A percentile compares a stretch with the other conserved stretches of the same genome.
Evolutionary conservation across 2,329 filamentous ascomycete genomes (phyloP).

Genomic region (Stromatinia cepivora): DNA sequence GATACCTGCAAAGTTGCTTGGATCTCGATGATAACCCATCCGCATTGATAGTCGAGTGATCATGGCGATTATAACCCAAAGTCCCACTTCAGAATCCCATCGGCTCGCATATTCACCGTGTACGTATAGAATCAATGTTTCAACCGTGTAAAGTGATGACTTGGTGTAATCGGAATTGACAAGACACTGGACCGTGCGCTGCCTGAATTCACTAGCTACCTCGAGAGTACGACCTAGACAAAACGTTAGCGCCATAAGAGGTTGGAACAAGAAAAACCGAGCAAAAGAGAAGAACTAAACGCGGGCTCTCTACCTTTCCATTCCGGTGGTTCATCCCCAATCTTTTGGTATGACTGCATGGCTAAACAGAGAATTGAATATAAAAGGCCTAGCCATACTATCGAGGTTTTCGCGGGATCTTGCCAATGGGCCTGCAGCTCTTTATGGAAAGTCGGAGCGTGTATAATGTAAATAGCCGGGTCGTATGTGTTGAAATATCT

Average conservation of each 20-base stretch:
- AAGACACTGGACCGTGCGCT: slow-evolving; percentile 76
- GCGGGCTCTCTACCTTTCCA: slow-evolving; percentile 53
- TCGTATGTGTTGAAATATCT: slow-evolving; percentile 87
- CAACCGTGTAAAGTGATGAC: slow-evolving; percentile 72
- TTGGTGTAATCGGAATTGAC: slow-evolving; percentile 76
- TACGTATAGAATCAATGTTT: slow-evolving; percentile 73
- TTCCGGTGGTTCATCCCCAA: slow-evolving; percentile 76
- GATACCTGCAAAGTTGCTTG: slow-evolving; percentile 70
- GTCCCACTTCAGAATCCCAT: slow-evolving; percentile 65
- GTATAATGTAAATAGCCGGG: slow-evolving; percentile 70
- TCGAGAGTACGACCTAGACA: slow-evolving; percentile 49
- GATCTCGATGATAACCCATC: slow-evolving; percentile 69
- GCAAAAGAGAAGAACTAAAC: neutral
- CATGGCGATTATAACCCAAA: slow-evolving; percentile 53
- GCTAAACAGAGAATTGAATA: slow-evolving; percentile 76
- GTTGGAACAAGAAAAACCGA: neutral
- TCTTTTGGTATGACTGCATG: slow-evolving; percentile 76
- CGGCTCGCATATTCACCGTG: slow-evolving; percentile 73
- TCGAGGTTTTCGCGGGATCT: slow-evolving; percentile 67
- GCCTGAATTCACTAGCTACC: slow-evolving; percentile 63
- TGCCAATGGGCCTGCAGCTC: slow-evolving; percentile 67
- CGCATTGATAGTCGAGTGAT: slow-evolving; percentile 56
- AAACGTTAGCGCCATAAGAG: slow-evolving; percentile 21
- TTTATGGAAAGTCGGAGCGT: slow-evolving; percentile 81
- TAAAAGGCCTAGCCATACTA: slow-evolving; percentile 77